Evolutionary conservation across 352 stramenopile genomes (phyloP), one percentile per base, ranked within the genome.

Genomic region (Aphanomyces invadans): DNA sequence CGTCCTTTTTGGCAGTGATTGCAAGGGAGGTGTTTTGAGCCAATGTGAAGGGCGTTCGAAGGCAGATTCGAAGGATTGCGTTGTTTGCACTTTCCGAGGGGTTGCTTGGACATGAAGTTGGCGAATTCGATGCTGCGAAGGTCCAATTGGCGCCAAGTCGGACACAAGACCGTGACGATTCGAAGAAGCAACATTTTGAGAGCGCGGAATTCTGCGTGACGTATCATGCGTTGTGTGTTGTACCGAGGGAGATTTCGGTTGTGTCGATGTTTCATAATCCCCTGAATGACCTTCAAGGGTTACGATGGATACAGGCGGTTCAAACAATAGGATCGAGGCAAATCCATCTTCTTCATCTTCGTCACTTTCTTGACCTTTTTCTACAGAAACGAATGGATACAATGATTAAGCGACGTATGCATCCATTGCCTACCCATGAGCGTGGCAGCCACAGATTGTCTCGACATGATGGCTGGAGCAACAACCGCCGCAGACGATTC

Each of bases 331-430:
- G 17, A 67, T 67, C n/a, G 39, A 57, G 17, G 28, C 33, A 49
- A 67, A 33, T 2, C 31, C 60, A 31, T 67, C 60, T 11, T 67
- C 60, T 2, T 67, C 60, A 28, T 67, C 60, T 2, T 67, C 60
- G 28, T 57, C 60, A n/a, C 33, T 51, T 12, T 60, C 31, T 28
- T 29, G 5, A 10, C 42, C 31, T 32, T 53, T 29, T 55, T 23
- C 60, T 67, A 31, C 29, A 53, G 23, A 46, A 29, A 25, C n/a
- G 26, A 4, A n/a, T n/a, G n/a, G 26, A 17, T 59, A 17, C 38
- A 23, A 10, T 4, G 29, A 60, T 21, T 62, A 10, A 57, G 52
- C 2, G 36, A 23, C 29, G 11, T 46, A 42, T 62, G 15, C 44
- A 62, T 46, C 29, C 29, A 31, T 54, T n/a, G n/a, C 46, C 10